Base-by-base conservation (phyloP, 495 filamentous ascomycete genomes). In the Aspergillus panamensis region DNA sequence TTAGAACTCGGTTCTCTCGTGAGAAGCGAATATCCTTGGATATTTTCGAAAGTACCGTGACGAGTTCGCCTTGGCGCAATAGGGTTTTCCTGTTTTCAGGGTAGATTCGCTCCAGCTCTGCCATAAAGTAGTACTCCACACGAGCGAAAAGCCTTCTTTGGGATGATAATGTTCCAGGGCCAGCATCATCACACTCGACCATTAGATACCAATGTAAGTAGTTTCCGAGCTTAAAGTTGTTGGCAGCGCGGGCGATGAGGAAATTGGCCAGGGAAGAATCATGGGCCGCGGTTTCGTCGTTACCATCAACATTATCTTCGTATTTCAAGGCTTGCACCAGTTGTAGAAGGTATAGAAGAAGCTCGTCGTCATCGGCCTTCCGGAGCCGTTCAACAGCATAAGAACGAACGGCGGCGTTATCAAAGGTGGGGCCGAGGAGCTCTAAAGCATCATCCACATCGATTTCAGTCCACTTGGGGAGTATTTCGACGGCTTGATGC, bases 181-280 rank as follows among this genome's bases (percentile, higher is more conserved):
- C 87, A 52, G 85, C 81, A 63, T 97, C 92, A 65, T 96, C 93
- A 37, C 86, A 90, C 70, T 99, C 95, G 3, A 97, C 95, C 84
- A 96, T 96, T 1, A 99, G 78, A 69, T 97, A 99, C 94, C 94
- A 99, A 70, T 95, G 91, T 47, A 99, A 82, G 68, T 91, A 96
- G 67, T 94, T 99, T 6, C 92, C 94, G 1, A 99, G 82, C 53
- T 88, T 88, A 62, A 95, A 86, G 63, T 93, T 96, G 52, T 87
- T 82, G 13, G 87, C 85, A 8, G 95, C 93, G 33, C 95, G 81
- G 0, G 84, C 82, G 51, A 99, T 92, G 10, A 99, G 80, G 69
- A 99, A 97, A 40, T 84, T 82, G 16, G 91, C 95, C 8, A 99
- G 78, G 0, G 92, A 96, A 3, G 92, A 96, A 60, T 96, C 91